Conservation (phyloP, 176 grass and related monocot genomes). For the Phoenix dactylifera region DNA sequence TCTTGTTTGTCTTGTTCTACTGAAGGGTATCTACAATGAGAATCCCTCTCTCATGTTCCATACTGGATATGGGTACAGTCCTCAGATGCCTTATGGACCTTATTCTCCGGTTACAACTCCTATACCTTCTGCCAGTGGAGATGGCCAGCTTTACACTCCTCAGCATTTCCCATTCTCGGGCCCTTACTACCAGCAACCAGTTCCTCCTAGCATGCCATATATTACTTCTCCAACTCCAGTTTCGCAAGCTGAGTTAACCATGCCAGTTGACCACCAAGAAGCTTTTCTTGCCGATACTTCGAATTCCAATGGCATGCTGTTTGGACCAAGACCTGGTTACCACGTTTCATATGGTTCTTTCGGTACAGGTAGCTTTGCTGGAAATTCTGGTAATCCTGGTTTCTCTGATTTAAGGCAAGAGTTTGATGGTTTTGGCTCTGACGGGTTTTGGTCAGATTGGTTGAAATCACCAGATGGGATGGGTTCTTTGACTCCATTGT, state of each 20-base stretch:
- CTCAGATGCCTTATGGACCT: slow-evolving; percentile 77
- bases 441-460: slow-evolving; percentile 50
- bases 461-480: slow-evolving; percentile 47
- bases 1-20: slow-evolving; percentile 5
- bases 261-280: slow-evolving; percentile 63
- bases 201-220: slow-evolving; percentile 60
- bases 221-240: slow-evolving; percentile 60
- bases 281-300: slow-evolving; percentile 49
- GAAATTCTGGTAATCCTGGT: slow-evolving; percentile 19
- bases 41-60: slow-evolving; percentile 79
- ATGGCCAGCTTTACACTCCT: slow-evolving; percentile 80
- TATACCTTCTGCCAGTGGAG: slow-evolving; percentile 59
- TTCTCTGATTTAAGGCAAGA: slow-evolving; percentile 2
- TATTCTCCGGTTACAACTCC: slow-evolving; percentile 85
- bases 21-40: slow-evolving; percentile 84
- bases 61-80: slow-evolving; percentile 85
- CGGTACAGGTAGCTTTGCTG: slow-evolving; percentile 39
- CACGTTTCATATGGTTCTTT: slow-evolving; percentile 38
- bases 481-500: slow-evolving; percentile 38
- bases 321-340: slow-evolving; percentile 66
- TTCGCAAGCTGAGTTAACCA: slow-evolving; percentile 58
- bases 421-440: slow-evolving; percentile 19
- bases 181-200: slow-evolving; percentile 79
- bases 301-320: slow-evolving; percentile 58
- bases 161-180: slow-evolving; percentile 92